Evolutionary conservation across 2,329 filamentous ascomycete species (phyloP), one percentile per base, ranked within the genome.

Genomic region (Hypomyces perniciosus): DNA sequence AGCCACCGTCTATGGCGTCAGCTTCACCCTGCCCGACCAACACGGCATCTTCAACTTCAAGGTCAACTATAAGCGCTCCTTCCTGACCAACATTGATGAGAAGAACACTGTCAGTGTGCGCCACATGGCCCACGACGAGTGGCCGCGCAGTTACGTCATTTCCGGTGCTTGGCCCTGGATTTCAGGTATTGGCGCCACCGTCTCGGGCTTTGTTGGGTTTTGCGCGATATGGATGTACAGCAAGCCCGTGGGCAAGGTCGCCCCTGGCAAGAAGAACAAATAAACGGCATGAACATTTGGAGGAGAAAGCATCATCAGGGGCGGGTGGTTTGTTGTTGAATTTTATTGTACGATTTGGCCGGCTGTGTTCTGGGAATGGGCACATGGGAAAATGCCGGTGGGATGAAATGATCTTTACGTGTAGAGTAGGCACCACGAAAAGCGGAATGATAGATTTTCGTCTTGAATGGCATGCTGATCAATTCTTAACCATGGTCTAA

Each of bases 1-100:
- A 61, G 83, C 84, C 57, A 85, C 88, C 45, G 78, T 87, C 55
- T 99, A 85, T 75, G 78, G 79, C 56, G 78, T 81, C 42, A 78
- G 81, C 27, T 96, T 99, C 72, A 86, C 78, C 57, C 80, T 92
- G 4, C 93, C 93, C 4, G 93, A 99, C 68, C 93, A 99, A 72
- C 93, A 99, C 74, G 93, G 93, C 66, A 96, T 99, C 72, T 99
- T 97, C 80, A 95, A 95, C 74, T 97, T 99, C 80, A 83, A 85
- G 66, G 80, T 97, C 70, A 95, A 96, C 78, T 96, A 97, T 79
- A 95, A 95, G 77, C 84, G 93, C 6, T 90, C 92, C 1, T 95
- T 96, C 77, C 72, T 95, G 60, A 93, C 84, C 62, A 86, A 84
- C 67, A 68, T 99, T 48, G 91, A 96, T 66, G 90, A 96, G 76